Evolutionary conservation across 2,329 filamentous ascomycete species (phyloP).

Genomic region (Graphiopsis chlorocephala): DNA sequence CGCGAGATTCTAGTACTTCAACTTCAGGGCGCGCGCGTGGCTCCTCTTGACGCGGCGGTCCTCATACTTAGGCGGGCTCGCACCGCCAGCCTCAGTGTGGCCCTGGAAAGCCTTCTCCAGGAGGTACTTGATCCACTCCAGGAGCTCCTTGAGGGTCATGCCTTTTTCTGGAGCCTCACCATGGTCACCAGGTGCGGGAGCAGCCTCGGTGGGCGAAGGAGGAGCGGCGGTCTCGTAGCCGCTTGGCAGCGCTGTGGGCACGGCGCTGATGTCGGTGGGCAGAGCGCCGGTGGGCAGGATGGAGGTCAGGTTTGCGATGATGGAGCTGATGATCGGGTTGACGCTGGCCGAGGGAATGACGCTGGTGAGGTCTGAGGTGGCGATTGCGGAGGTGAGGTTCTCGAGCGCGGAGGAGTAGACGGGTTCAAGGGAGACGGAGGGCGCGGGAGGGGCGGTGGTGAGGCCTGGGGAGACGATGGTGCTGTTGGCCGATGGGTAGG

Average conservation of each 20-base stretch:
- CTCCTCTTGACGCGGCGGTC: slow-evolving; percentile 6
- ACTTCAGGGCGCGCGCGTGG: slow-evolving; percentile 9
- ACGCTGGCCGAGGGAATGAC: slow-evolving; percentile 23
- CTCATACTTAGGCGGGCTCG: not conserved
- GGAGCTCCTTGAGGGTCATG: slow-evolving; percentile 22
- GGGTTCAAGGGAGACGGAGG: slow-evolving; percentile 20
- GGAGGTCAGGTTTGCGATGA: slow-evolving; percentile 22
- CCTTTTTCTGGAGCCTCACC: slow-evolving; percentile 14
- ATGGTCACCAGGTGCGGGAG: not conserved
- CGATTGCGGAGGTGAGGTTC: slow-evolving; percentile 21
- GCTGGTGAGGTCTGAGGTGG: slow-evolving; percentile 18
- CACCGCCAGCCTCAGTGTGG: slow-evolving; percentile 1
- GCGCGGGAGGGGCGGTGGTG: slow-evolving; percentile 14
- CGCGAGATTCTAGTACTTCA: not conserved
- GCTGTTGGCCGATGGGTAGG: slow-evolving; percentile 15
- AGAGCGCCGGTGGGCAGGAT: slow-evolving; percentile 20
- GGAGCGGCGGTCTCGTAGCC: slow-evolving; percentile 16
- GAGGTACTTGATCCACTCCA: slow-evolving; percentile 26
- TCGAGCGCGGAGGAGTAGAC: slow-evolving; percentile 21
- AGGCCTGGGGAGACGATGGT: slow-evolving; percentile 13
- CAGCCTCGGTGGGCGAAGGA: slow-evolving; percentile 16
- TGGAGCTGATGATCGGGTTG: slow-evolving; percentile 20
- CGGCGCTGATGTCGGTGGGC: slow-evolving; percentile 16
- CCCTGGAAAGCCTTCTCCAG: slow-evolving; percentile 14
- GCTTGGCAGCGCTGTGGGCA: slow-evolving; percentile 21